These are phyloP conservation scores for Colletotrichum trifolii DNA, from an alignment of 2,329 filamentous ascomycete species.

Conservation along the genomic window DNA sequence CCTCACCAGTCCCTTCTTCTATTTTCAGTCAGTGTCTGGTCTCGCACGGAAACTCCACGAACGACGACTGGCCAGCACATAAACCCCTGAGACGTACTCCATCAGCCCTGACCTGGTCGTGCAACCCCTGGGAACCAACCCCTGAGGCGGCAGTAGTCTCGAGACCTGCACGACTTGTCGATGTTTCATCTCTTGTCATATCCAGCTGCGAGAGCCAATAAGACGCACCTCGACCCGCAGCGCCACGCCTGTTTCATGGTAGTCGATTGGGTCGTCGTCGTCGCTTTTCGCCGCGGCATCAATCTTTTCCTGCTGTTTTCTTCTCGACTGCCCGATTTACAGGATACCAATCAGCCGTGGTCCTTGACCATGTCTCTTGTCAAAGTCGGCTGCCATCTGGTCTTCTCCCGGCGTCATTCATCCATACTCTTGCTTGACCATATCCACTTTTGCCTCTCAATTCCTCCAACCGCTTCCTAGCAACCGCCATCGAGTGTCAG, in stretches of 20 bases:
- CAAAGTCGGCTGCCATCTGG: slow-evolving; percentile 9
- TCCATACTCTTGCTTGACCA: background rate
- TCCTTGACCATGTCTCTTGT: background rate
- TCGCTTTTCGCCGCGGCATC: background rate
- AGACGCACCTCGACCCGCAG: slow-evolving; percentile 1
- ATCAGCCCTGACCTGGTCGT: too few relatives aligned
- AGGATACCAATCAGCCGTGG: too few relatives aligned
- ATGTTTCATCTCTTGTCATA: slow-evolving; percentile 33
- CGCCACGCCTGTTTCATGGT: slow-evolving; percentile 28
- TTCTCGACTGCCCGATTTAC: background rate
- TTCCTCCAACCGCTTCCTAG: too few relatives aligned
- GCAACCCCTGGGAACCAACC: background rate
- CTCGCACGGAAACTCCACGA: background rate
- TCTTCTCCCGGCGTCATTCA: background rate
- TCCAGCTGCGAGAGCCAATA: slow-evolving; percentile 15
- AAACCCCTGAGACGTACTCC: too few relatives aligned
- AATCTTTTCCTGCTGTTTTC: background rate
- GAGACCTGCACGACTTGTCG: slow-evolving; percentile 33
- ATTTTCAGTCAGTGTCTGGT: background rate
- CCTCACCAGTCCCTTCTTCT: background rate
- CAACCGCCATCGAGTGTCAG: too few relatives aligned
- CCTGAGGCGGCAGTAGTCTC: slow-evolving; percentile 13
- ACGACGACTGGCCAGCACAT: too few relatives aligned
- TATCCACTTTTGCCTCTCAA: background rate
- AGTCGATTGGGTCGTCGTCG: slow-evolving; percentile 21